phyloP scores from a whole-genome alignment of 805 yeast genomes.

The Ogataea paraovalis region DNA sequence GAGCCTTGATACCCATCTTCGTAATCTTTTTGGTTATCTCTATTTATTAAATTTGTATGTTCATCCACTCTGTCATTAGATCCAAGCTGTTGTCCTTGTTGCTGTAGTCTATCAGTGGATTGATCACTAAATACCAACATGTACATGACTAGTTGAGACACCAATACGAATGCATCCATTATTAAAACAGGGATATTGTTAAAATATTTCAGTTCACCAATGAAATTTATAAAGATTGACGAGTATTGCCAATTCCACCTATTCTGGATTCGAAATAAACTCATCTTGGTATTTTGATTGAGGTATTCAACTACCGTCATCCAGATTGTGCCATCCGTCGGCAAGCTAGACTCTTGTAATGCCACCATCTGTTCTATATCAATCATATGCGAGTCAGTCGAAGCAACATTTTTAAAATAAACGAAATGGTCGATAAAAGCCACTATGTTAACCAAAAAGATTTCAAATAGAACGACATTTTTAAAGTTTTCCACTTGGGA shows the following conservation, averaged over 20 bases:
- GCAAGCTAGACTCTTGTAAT: neutral
- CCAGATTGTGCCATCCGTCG: neutral
- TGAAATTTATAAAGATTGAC: conserved; percentile 23
- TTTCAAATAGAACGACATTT: conserved; percentile 13
- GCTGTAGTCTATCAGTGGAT: neutral
- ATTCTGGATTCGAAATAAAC: conserved; percentile 14
- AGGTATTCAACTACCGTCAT: conserved; percentile 3
- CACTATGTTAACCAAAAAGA: conserved; percentile 12
- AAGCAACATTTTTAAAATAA: conserved; percentile 3
- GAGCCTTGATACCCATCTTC: conserved; percentile 18
- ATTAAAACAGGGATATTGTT: conserved; percentile 10
- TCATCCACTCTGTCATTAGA: neutral
- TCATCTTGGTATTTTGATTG: conserved; percentile 12
- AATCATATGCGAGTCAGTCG: neutral
- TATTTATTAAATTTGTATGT: neutral
- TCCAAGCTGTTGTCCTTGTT: neutral
- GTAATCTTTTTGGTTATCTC: neutral
- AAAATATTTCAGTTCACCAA: conserved; percentile 23
- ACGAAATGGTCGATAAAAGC: conserved; percentile 16
- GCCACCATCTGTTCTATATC: neutral
- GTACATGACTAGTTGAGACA: conserved; percentile 19
- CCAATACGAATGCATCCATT: conserved; percentile 17
- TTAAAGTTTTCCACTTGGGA: conserved; percentile 10
- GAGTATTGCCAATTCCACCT: conserved; percentile 16
- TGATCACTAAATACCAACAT: conserved; percentile 9